Percentiles rank a stretch among this genome's conserved stretches.
phyloP scores from a whole-genome alignment of 768 basidiomycete species.

The Pulveroboletus sp. region DNA sequence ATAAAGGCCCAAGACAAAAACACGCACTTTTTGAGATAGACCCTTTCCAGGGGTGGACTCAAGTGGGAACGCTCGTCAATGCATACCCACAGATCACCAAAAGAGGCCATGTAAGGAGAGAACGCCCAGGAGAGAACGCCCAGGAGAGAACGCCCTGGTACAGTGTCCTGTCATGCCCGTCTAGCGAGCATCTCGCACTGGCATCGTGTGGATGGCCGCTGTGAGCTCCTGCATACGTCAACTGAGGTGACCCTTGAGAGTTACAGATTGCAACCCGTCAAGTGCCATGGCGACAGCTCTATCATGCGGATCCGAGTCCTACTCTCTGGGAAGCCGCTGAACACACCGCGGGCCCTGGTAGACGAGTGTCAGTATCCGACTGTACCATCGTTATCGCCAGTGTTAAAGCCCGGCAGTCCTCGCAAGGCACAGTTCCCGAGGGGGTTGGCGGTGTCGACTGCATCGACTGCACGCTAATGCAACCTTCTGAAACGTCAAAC shows the following conservation, averaged over 20 bases:
- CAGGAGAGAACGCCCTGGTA: no score
- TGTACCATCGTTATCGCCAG: no score
- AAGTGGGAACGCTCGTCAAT: neutral
- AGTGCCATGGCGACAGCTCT: neutral
- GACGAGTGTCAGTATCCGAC: neutral
- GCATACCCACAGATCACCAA: neutral
- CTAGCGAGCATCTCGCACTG: neutral
- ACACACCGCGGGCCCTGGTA: neutral
- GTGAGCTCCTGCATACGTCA: neutral
- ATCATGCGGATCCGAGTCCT: neutral
- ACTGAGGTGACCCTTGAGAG: neutral
- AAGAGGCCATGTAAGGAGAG: neutral
- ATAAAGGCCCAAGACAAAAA: neutral
- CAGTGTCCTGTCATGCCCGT: neutral
- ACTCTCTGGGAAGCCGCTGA: neutral
- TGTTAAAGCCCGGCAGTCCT: no score
- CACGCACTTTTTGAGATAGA: neutral
- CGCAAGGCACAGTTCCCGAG: no score
- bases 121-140: neutral
- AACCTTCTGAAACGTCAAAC: neutral
- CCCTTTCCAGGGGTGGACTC: conserved; percentile 5
- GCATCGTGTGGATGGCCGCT: neutral
- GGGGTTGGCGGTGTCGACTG: neutral
- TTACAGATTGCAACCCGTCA: conserved; percentile 3
- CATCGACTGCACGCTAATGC: neutral